These are phyloP conservation scores for Heritiera littoralis DNA, from an alignment of 345 rosid species.

Conservation along the genomic window DNA sequence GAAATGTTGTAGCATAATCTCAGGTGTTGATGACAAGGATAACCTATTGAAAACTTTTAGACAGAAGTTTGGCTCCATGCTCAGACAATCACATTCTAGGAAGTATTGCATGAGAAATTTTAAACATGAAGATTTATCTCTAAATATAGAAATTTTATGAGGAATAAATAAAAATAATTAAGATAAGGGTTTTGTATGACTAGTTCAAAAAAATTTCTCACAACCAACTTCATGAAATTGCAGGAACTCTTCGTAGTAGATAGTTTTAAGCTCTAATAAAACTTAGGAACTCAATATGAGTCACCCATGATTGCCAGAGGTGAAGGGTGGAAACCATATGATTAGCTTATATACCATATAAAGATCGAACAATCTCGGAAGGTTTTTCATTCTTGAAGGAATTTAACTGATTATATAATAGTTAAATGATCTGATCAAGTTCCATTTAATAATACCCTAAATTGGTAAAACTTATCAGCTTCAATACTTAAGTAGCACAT, in stretches of 20 bases:
- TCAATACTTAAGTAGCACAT: not conserved
- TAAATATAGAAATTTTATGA: not conserved
- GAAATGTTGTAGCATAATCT: too few relatives aligned
- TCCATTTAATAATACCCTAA: not conserved
- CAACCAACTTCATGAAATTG: not conserved
- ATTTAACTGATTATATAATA: not conserved
- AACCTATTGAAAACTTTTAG: not conserved
- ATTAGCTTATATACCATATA: not conserved
- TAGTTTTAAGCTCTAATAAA: not conserved
- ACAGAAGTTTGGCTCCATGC: not conserved
- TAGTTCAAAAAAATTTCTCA: not conserved
- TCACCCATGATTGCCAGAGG: not conserved
- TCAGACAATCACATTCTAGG: not conserved
- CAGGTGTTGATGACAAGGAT: not conserved
- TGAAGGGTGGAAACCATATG: not conserved
- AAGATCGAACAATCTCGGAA: not conserved
- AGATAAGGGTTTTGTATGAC: not conserved
- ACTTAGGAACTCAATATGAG: not conserved
- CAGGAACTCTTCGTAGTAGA: not conserved
- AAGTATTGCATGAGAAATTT: too few relatives aligned
- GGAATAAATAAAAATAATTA: not conserved
- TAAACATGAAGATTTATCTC: not conserved
- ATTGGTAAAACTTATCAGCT: not conserved
- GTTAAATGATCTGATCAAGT: not conserved
- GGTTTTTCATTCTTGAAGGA: not conserved